Base-by-base conservation (phyloP, 1,284 basidiomycete genomes). In the Kalmanozyma brasiliensis region DNA sequence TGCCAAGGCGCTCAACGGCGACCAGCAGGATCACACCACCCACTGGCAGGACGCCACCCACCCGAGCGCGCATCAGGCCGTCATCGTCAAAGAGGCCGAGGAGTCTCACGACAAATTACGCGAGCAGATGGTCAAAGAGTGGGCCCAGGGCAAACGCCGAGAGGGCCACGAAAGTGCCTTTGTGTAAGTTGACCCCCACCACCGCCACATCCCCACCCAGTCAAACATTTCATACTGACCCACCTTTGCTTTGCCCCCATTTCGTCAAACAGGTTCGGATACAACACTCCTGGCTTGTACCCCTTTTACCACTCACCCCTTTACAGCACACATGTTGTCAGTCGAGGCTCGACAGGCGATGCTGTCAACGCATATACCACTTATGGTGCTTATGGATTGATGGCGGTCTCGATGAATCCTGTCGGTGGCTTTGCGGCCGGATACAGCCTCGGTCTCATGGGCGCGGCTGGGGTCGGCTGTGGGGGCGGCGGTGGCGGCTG, bases 11-110 rank as follows among this genome's bases (percentile, higher is more conserved):
- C 47, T 63, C 14, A 55, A 55, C 8, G 66, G 68, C 30, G 67
- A 66, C 36, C 36, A 56, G 29, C 30, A 49, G 37, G 56, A 67
- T 4, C 48, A 52, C 26, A 20, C 38, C 2, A 37, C 35, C 14
- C 36, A 37, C 19, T 67, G 62, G 56, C 59, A 65, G 33, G 59
- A 73, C 26, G 55, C 57, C 16, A 73, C 66, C 10, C 73, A 75
- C 20, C 73, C 73, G 4, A 66, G 62, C 22, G 51, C 70, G 36
- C 73, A 75, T 38, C 40, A 44, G 29, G 57, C 65, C 20, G 64
- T 72, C n/a, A 57, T 65, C 30, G 49, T 65, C 51, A 45, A 56
- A 29, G 70, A 67, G 29, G 55, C 55, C 26, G 53, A 58, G 29
- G 43, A 68, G 9, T 49, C 53, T 29, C 56, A 68, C 37, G 69